Conservation (phyloP, 306 rosid genomes). For the Arachis hypogaea region DNA sequence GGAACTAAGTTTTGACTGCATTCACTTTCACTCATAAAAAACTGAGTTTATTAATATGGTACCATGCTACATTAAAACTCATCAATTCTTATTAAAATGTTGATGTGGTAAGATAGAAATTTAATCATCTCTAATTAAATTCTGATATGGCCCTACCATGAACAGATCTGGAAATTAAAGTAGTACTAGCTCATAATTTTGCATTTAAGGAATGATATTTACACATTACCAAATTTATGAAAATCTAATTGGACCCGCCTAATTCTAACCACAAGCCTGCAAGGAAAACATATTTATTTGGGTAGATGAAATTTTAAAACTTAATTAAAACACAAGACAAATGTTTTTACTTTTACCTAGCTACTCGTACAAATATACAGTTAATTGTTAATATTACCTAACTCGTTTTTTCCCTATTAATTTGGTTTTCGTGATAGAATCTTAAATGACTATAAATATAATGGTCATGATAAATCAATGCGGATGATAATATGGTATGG, state of each 20-base stretch:
- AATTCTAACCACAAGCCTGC: background rate
- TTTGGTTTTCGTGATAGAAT: background rate
- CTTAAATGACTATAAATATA: no score
- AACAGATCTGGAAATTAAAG: background rate
- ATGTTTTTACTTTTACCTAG: background rate
- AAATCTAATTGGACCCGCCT: background rate
- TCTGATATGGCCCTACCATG: background rate
- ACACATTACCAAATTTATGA: background rate
- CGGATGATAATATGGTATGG: background rate
- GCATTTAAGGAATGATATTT: background rate
- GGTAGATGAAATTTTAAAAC: slow-evolving; percentile 19
- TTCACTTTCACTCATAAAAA: slow-evolving; percentile 23
- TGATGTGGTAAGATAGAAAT: background rate
- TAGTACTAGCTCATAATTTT: background rate
- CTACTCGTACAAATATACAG: background rate
- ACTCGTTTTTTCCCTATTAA: background rate
- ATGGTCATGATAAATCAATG: background rate
- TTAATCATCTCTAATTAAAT: background rate
- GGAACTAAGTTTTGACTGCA: slow-evolving; percentile 7
- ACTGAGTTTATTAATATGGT: background rate
- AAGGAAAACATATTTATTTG: background rate
- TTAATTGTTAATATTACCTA: background rate
- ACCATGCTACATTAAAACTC: background rate
- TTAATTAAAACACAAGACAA: background rate
- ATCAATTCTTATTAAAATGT: background rate